phyloP scores from a whole-genome alignment of 495 filamentous ascomycete genomes.

The Penicillium maclennaniae region DNA sequence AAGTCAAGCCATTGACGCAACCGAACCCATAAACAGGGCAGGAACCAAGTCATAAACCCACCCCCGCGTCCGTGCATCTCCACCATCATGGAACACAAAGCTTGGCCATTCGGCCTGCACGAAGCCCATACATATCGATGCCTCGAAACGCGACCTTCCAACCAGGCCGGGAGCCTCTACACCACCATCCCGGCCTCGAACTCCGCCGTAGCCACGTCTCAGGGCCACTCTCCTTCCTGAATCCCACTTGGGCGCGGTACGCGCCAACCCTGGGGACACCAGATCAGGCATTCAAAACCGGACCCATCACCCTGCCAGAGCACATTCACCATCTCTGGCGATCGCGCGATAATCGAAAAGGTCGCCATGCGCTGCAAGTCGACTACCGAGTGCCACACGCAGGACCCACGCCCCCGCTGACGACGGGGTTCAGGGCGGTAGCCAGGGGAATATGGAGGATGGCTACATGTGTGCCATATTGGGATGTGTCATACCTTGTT shows the following conservation, averaged over 20 bases:
- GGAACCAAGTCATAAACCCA: background rate
- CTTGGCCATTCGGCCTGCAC: constrained; percentile 1
- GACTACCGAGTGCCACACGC: constrained; percentile 25
- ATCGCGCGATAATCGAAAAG: constrained; percentile 70
- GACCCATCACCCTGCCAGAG: constrained; percentile 3
- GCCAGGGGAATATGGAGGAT: constrained; percentile 50
- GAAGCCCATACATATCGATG: constrained; percentile 7
- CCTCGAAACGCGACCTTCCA: constrained; percentile 17
- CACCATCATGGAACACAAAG: constrained; percentile 1
- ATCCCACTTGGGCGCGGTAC: constrained; percentile 22
- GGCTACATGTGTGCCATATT: constrained; percentile 55
- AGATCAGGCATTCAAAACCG: background rate
- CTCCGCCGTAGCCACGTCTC: constrained; percentile 16
- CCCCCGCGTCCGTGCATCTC: constrained; percentile 7
- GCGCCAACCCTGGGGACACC: background rate
- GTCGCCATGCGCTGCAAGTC: constrained; percentile 57
- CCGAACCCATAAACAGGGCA: background rate
- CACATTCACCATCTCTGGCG: constrained; percentile 49
- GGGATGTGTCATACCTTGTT: constrained; percentile 67
- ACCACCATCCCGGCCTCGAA: constrained; percentile 8
- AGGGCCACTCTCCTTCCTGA: constrained; percentile 21
- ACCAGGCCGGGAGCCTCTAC: constrained; percentile 14
- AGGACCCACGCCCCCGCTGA: constrained; percentile 32
- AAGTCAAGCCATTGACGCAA: background rate
- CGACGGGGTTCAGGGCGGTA: constrained; percentile 42